phyloP scores from a whole-genome alignment of 2,329 filamentous ascomycete genomes.

The Didymella sp. region DNA sequence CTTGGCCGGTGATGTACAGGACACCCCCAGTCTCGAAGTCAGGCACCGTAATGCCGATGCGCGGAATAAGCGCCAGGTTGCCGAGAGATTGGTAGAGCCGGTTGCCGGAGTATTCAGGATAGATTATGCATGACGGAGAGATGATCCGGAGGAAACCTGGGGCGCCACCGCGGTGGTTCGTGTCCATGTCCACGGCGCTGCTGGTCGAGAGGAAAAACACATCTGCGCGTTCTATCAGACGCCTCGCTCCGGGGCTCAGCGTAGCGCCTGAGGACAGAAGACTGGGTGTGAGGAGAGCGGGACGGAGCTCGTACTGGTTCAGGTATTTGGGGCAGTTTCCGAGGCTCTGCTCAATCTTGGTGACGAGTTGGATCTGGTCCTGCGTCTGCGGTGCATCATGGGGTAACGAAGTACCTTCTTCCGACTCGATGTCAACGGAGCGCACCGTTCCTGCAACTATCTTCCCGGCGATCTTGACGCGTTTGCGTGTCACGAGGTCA shows the following conservation, averaged over 20 bases:
- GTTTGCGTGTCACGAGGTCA: slow-evolving; percentile 70
- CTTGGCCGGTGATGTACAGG: slow-evolving; percentile 74
- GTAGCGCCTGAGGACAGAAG: slow-evolving; percentile 57
- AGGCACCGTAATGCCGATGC: slow-evolving; percentile 73
- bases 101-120: slow-evolving; percentile 87
- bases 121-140: slow-evolving; percentile 69
- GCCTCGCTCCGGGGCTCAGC: slow-evolving; percentile 62
- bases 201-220: slow-evolving; percentile 80
- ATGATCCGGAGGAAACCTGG: slow-evolving; percentile 75
- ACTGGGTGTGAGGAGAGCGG: slow-evolving; percentile 61
- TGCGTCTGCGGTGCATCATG: slow-evolving; percentile 21
- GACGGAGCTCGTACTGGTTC: slow-evolving; percentile 71
- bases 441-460: slow-evolving; percentile 69
- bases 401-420: slow-evolving; percentile 28
- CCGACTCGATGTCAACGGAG: slow-evolving; percentile 40
- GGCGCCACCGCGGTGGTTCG: slow-evolving; percentile 79
- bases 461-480: slow-evolving; percentile 76
- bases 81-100: slow-evolving; percentile 83
- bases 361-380: slow-evolving; percentile 64
- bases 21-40: slow-evolving; percentile 76
- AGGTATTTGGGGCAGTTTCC: slow-evolving; percentile 89
- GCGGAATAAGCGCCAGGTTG: slow-evolving; percentile 72
- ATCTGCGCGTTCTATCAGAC: slow-evolving; percentile 70
- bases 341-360: slow-evolving; percentile 74
- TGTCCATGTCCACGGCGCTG: slow-evolving; percentile 74